Percentiles rank a stretch among this genome's conserved stretches.
These are phyloP conservation scores for Starmera amethionina DNA, from an alignment of 805 yeast genomes.

Conservation along the genomic window DNA sequence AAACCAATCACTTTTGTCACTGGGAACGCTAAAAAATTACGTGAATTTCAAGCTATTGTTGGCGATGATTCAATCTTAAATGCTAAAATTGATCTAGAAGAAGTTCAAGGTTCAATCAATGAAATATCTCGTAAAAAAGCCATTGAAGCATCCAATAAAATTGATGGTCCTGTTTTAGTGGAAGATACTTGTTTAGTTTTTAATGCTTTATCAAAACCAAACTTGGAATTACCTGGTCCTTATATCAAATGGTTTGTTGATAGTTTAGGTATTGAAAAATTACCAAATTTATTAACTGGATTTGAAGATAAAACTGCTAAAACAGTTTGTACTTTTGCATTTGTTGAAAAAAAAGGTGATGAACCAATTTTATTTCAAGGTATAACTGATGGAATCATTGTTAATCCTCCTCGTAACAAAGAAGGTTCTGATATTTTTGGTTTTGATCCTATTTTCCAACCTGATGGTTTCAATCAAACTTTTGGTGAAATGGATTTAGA, in stretches of 20 bases:
- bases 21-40: slow-evolving; percentile 82
- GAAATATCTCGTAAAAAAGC: slow-evolving; percentile 80
- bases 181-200: slow-evolving; percentile 92
- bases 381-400: slow-evolving; percentile 70
- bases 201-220: slow-evolving; percentile 55
- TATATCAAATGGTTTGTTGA: slow-evolving; percentile 88
- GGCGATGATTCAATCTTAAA: slow-evolving; percentile 44
- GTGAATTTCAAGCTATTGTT: slow-evolving; percentile 74
- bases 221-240: slow-evolving; percentile 76
- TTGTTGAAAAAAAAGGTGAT: slow-evolving; percentile 69
- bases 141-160: slow-evolving; percentile 51
- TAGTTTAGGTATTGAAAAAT: slow-evolving; percentile 63
- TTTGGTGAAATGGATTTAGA: slow-evolving; percentile 84
- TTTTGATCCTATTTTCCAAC: slow-evolving; percentile 89
- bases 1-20: slow-evolving; percentile 58
- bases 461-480: slow-evolving; percentile 61
- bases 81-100: slow-evolving; percentile 71
- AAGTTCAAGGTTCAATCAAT: slow-evolving; percentile 80
- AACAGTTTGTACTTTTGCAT: slow-evolving; percentile 90
- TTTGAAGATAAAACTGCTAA: slow-evolving; percentile 79
- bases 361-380: slow-evolving; percentile 82
- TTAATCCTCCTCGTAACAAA: slow-evolving; percentile 39
- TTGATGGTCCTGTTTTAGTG: slow-evolving; percentile 77
- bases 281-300: slow-evolving; percentile 68
- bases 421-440: slow-evolving; percentile 72